These are phyloP conservation scores for Chenopodium formosanum DNA, from an alignment of 148 eudicot species.

Conservation along the genomic window DNA sequence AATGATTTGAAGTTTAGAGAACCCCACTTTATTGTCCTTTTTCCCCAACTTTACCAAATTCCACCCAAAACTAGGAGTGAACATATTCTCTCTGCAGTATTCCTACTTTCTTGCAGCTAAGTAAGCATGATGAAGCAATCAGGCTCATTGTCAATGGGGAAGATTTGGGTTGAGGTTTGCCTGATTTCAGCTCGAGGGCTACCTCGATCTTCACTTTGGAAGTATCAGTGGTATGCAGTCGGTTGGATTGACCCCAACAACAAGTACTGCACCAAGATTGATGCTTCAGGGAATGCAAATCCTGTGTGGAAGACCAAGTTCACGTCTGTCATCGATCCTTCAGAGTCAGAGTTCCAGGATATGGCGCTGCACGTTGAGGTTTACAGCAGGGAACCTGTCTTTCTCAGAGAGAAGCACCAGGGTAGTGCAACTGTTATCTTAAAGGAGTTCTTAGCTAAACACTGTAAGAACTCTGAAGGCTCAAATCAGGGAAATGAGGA, in stretches of 20 bases:
- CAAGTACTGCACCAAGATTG: slow-evolving; percentile 76
- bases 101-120: slow-evolving; percentile 13
- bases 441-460: slow-evolving; percentile 62
- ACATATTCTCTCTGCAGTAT: slow-evolving; percentile 21
- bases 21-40: slow-evolving; percentile 25
- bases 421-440: slow-evolving; percentile 54
- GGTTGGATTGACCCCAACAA: slow-evolving; percentile 76
- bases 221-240: slow-evolving; percentile 82
- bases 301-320: slow-evolving; percentile 84
- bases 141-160: slow-evolving; percentile 39
- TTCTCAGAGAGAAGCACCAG: slow-evolving; percentile 65
- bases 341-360: slow-evolving; percentile 38
- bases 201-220: slow-evolving; percentile 50
- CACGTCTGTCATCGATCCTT: slow-evolving; percentile 40
- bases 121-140: slow-evolving; percentile 10
- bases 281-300: slow-evolving; percentile 64
- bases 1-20: slow-evolving; percentile 29
- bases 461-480: slow-evolving; percentile 33
- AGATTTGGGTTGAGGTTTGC: slow-evolving; percentile 67
- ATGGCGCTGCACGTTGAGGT: slow-evolving; percentile 61
- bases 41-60: slow-evolving; percentile 34
- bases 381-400: slow-evolving; percentile 70
- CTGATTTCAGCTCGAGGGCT: slow-evolving; percentile 76
- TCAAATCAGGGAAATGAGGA: slow-evolving; percentile 46
- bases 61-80: slow-evolving; percentile 18